These are phyloP conservation scores for Chionographis japonica DNA, from an alignment of 106 monocot genomes.

Conservation along the genomic window DNA sequence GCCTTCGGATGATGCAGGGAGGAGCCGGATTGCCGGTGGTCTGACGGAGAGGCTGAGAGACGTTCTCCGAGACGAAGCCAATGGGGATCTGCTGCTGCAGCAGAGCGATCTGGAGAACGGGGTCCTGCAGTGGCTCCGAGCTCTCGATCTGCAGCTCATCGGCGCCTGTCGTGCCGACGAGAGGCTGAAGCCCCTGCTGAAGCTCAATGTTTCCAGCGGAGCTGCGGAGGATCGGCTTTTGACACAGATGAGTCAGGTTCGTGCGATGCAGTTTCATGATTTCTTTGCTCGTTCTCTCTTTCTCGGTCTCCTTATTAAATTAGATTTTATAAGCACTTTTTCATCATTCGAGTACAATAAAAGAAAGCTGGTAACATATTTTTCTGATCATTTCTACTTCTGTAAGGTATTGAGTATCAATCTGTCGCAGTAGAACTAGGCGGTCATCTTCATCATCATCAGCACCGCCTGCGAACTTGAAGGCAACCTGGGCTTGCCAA, in stretches of 20 bases:
- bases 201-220: constrained; percentile 35
- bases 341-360: too few relatives aligned
- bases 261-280: background rate
- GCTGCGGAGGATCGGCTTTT: constrained; percentile 52
- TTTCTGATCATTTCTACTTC: too few relatives aligned
- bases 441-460: too few relatives aligned
- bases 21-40: background rate
- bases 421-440: too few relatives aligned
- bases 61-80: constrained; percentile 20
- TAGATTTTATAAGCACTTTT: background rate
- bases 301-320: background rate
- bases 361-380: too few relatives aligned
- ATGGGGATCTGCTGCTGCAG: constrained; percentile 29
- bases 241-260: constrained; percentile 53
- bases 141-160: constrained; percentile 71
- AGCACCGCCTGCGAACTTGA: too few relatives aligned
- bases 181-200: constrained; percentile 65
- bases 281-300: background rate
- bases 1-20: background rate
- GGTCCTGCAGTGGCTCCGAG: constrained; percentile 45
- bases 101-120: constrained; percentile 28
- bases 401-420: too few relatives aligned
- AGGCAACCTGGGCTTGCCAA: too few relatives aligned
- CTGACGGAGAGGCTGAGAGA: constrained; percentile 17
- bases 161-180: constrained; percentile 89